Percentiles rank a stretch among this genome's conserved stretches.
Conservation (phyloP, 352 stramenopile genomes). For the Aphanomyces invadans region DNA sequence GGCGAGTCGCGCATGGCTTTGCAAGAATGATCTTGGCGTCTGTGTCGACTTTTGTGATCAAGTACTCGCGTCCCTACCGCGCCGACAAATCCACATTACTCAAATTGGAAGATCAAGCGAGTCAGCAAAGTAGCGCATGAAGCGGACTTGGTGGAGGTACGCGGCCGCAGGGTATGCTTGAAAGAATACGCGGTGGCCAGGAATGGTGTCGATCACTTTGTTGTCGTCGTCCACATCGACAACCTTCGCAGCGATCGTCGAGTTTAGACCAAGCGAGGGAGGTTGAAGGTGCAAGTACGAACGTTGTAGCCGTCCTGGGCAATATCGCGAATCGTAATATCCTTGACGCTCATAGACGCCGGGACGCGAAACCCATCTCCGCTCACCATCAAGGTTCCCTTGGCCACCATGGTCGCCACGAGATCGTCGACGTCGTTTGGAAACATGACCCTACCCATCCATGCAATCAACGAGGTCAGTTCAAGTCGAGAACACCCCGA, state of each 20-base stretch:
- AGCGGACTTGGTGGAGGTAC: slow-evolving; percentile 77
- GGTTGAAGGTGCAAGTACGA: not conserved
- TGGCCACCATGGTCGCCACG: slow-evolving; percentile 30
- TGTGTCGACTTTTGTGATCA: slow-evolving; percentile 83
- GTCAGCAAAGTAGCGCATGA: no score
- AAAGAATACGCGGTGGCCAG: slow-evolving; percentile 83
- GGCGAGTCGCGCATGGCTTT: slow-evolving; percentile 41
- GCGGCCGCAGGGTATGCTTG: slow-evolving; percentile 87
- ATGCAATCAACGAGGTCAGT: not conserved
- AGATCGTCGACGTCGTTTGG: not conserved
- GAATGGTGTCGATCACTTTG: slow-evolving; percentile 78
- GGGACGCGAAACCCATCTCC: slow-evolving; percentile 46
- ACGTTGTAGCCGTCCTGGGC: slow-evolving; percentile 54
- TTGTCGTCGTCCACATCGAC: slow-evolving; percentile 43
- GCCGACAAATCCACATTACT: no score
- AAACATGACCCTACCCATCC: slow-evolving; percentile 10
- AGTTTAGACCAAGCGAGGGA: no score
- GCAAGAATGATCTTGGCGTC: slow-evolving; percentile 57
- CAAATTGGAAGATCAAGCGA: no score
- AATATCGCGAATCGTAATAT: slow-evolving; percentile 62
- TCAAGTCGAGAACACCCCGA: no score
- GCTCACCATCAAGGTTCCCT: slow-evolving; percentile 40
- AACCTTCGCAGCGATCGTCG: slow-evolving; percentile 29
- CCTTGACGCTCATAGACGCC: slow-evolving; percentile 50
- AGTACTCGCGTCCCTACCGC: slow-evolving; percentile 73